These are phyloP conservation scores for Neopestalotiopsis sp. DNA, from an alignment of 2,329 filamentous ascomycete species.

Conservation along the genomic window DNA sequence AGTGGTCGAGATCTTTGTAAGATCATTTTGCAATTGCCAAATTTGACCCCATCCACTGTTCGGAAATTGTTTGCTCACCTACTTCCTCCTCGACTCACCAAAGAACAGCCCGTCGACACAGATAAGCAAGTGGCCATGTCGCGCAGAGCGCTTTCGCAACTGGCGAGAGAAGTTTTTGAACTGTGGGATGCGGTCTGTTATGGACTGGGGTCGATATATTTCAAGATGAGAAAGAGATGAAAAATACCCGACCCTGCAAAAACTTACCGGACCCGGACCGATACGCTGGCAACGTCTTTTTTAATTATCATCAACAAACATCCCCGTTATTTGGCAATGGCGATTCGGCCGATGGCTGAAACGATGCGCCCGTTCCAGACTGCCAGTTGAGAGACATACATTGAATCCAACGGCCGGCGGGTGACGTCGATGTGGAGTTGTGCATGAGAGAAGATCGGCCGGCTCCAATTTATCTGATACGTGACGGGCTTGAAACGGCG, in stretches of 20 bases:
- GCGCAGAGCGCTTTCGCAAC: constrained; percentile 6
- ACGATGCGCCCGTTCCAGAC: background rate
- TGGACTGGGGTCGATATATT: constrained; percentile 20
- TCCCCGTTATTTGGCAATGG: background rate
- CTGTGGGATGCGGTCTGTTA: constrained; percentile 21
- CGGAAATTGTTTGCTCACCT: background rate
- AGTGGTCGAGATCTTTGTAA: background rate
- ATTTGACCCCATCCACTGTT: background rate
- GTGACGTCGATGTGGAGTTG: constrained; percentile 13
- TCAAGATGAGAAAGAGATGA: constrained; percentile 16
- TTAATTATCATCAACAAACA: background rate
- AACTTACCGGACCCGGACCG: background rate
- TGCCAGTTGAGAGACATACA: background rate
- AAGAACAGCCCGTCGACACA: background rate
- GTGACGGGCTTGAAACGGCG: constrained; percentile 11
- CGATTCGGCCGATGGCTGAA: background rate
- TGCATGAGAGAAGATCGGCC: constrained; percentile 9
- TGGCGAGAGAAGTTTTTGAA: constrained; percentile 19
- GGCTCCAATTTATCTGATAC: constrained; percentile 18
- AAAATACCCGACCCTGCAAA: background rate
- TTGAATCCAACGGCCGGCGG: background rate
- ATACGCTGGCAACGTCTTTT: background rate
- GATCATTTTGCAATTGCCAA: no score
- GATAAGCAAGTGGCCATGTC: constrained; percentile 5
- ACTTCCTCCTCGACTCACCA: background rate